Evolutionary conservation across 139 green algal genomes (phyloP).

Genomic region (Chlamydomonas eustigma): DNA sequence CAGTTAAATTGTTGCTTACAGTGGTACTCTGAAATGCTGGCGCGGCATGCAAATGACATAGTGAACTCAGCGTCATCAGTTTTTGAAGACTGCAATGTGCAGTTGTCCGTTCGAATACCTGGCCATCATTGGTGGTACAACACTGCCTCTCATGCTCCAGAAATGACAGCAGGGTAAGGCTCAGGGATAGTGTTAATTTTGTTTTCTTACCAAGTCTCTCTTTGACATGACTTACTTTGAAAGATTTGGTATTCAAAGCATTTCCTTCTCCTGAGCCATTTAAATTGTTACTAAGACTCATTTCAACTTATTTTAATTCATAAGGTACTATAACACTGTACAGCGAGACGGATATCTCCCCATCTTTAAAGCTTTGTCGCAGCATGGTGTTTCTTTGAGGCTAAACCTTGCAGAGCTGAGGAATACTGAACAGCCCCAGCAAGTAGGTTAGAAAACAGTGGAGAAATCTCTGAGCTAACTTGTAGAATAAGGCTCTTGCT

Average conservation of each 20-base stretch:
- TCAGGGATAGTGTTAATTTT: too few species aligned
- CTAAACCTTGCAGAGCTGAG: slow-evolving; percentile 34
- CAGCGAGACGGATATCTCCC: slow-evolving; percentile 49
- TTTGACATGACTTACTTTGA: too few species aligned
- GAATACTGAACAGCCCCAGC: slow-evolving; percentile 5
- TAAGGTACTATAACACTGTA: slow-evolving; percentile 42
- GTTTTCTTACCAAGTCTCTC: too few species aligned
- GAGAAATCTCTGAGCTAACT: too few species aligned
- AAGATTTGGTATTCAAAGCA: too few species aligned
- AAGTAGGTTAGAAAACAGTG: too few species aligned
- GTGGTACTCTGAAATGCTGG: slow-evolving; percentile 54
- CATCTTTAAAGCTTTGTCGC: slow-evolving; percentile 28
- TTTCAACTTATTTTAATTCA: too few species aligned
- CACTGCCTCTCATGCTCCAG: slow-evolving; percentile 34
- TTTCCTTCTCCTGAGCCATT: too few species aligned
- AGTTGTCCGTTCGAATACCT: slow-evolving; percentile 31
- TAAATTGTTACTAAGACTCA: too few species aligned
- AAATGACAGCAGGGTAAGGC: slow-evolving; percentile 34
- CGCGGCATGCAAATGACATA: slow-evolving; percentile 40
- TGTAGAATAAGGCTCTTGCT: too few species aligned
- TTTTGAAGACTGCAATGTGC: slow-evolving; percentile 15
- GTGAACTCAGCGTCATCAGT: slow-evolving; percentile 24
- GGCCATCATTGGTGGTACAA: slow-evolving; percentile 55
- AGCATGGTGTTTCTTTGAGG: slow-evolving; percentile 22
- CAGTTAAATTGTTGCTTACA: too few species aligned